Evolutionary conservation across 2,329 filamentous ascomycete genomes (phyloP).

Genomic region (Fusarium kyushuense): DNA sequence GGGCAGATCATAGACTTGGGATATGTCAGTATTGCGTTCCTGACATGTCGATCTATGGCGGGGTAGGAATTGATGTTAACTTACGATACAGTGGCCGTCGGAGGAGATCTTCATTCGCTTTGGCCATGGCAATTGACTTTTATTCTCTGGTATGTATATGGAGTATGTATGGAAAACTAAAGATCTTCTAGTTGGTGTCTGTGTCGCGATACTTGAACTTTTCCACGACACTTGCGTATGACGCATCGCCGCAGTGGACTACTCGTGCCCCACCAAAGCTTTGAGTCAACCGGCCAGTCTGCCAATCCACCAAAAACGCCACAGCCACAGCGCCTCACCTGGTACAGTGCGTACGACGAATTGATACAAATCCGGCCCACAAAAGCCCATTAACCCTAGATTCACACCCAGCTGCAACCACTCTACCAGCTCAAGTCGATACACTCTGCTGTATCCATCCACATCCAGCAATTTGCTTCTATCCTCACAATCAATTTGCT

Average conservation of each 20-base stretch:
- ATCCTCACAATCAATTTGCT: background rate
- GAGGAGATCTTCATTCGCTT: conserved; percentile 60
- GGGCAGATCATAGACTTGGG: conserved; percentile 83
- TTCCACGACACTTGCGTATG: conserved; percentile 6
- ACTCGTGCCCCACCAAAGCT: conserved; percentile 16
- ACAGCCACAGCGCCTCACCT: background rate
- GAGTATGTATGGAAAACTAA: background rate
- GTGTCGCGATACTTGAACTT: conserved; percentile 33
- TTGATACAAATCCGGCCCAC: background rate
- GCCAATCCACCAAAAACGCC: background rate
- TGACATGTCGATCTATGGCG: conserved; percentile 16
- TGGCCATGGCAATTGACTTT: conserved; percentile 50
- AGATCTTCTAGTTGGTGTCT: background rate
- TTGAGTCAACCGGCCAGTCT: conserved; percentile 43
- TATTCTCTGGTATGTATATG: background rate
- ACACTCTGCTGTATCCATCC: background rate
- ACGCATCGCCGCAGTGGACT: background rate
- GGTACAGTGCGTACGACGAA: background rate
- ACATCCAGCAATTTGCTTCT: background rate
- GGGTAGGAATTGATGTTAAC: conserved; percentile 24
- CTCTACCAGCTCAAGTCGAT: background rate
- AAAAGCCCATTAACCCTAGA: background rate
- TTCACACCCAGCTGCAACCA: conserved; percentile 2
- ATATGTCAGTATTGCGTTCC: conserved; percentile 30
- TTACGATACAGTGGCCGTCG: conserved; percentile 66